Evolutionary conservation across 495 filamentous ascomycete species (phyloP), one percentile per base, ranked within the genome.

Genomic region (Penicillium parvum): DNA sequence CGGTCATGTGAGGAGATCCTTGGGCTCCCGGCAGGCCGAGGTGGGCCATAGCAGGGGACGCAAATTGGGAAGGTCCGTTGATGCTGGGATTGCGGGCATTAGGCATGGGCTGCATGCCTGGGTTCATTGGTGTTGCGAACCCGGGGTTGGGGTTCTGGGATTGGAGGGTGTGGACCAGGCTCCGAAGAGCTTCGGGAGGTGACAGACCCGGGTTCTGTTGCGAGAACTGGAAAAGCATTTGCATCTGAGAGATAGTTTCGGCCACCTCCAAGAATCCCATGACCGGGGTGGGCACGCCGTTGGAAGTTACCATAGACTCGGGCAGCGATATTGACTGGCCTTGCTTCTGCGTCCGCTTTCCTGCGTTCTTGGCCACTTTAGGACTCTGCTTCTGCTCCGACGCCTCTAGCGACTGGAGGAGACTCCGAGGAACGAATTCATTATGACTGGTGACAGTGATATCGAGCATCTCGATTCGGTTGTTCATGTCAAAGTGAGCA

Each of bases 201-300:
- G 76, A 68, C 7, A 84, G 51, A 3, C 74, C 65, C 0, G 78
- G 73, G 43, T 86, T 71, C 11, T 67, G 46, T 26, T 82, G 78
- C 16, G 77, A 81, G 47, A 69, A 84, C 23, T 66, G 62, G 60
- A 86, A 85, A 3, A 88, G 50, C 20, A 80, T 71, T 55, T 76
- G 80, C 84, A 90, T 87, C 42, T 81, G 76, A 6, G 82, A 83
- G 43, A 88, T 79, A 11, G 85, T 82, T 59, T 90, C 85, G 16
- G 83, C 80, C 36, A 86, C 75, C 73, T 88, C 85, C 37, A 88
- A 68, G 45, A 86, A 88, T 46, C 76, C 73, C 60, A 81, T 76
- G 0, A 88, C 81, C 11, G 60, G 47, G 11, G 37, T 49, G 1
- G 72, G 71, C 20, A 87, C 72, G 4, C 84, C 84, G 49, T 78